Conservation (phyloP, 2,329 filamentous ascomycete genomes). For the Hymenoscyphus repandus region DNA sequence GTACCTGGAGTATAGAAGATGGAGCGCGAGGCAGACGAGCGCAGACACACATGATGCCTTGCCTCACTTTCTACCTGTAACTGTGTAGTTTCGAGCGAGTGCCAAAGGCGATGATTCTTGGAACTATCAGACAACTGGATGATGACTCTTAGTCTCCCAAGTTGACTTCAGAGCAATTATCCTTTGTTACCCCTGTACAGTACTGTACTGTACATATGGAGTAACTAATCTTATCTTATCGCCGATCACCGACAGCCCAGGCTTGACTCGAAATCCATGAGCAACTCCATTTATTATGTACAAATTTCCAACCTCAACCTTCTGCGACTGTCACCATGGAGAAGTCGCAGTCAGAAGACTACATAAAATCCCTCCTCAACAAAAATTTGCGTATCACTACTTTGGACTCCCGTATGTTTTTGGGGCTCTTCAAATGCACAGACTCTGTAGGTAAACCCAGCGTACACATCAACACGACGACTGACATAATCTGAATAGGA, state of each 20-base stretch:
- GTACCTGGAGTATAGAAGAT: neutral
- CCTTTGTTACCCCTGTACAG: too few species aligned
- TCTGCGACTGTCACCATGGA: conserved; percentile 14
- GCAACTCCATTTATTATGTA: neutral
- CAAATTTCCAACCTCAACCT: too few species aligned
- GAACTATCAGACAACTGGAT: too few species aligned
- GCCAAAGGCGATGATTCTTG: too few species aligned
- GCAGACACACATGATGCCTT: conserved; percentile 12
- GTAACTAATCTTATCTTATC: neutral
- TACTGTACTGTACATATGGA: neutral
- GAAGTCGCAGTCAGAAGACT: conserved; percentile 48
- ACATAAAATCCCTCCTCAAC: conserved; percentile 64
- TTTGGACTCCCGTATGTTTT: conserved; percentile 81
- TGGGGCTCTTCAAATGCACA: conserved; percentile 89
- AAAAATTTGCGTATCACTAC: conserved; percentile 75
- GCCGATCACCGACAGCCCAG: conserved; percentile 8
- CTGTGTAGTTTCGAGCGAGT: too few species aligned
- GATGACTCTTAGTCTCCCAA: too few species aligned
- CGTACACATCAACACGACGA: neutral
- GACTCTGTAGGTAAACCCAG: conserved; percentile 61
- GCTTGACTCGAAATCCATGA: neutral
- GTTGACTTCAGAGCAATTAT: too few species aligned
- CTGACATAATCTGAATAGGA: conserved; percentile 50
- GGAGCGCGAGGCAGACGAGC: neutral
- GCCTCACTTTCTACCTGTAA: neutral